These are phyloP conservation scores for Cryphonectria japonica DNA, from an alignment of 2,329 filamentous ascomycete genomes.

Conservation along the genomic window DNA sequence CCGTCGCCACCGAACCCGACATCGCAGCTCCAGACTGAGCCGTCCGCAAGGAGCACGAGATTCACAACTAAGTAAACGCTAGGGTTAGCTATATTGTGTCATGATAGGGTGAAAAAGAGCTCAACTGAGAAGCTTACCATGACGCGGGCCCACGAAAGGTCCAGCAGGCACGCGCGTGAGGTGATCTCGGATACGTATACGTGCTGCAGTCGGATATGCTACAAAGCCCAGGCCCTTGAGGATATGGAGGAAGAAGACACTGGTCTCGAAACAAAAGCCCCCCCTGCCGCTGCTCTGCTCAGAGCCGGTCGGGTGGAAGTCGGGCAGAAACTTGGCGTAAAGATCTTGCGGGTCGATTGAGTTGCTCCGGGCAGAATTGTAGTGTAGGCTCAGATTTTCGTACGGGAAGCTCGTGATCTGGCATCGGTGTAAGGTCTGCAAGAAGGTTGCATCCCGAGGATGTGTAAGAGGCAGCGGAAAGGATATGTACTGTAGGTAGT, in stretches of 20 bases:
- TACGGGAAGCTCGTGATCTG: slow-evolving; percentile 58
- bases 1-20: slow-evolving; percentile 68
- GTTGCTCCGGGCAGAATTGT: slow-evolving; percentile 45
- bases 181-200: slow-evolving; percentile 46
- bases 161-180: slow-evolving; percentile 42
- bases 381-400: slow-evolving; percentile 61
- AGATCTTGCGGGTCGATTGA: slow-evolving; percentile 50
- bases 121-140: slow-evolving; percentile 37
- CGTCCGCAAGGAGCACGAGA: slow-evolving; percentile 57
- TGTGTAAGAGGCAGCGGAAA: slow-evolving; percentile 25
- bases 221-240: slow-evolving; percentile 35
- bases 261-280: slow-evolving; percentile 65
- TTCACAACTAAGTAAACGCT: slow-evolving; percentile 57
- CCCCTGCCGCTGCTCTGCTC: slow-evolving; percentile 45
- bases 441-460: slow-evolving; percentile 39
- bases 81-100: neutral
- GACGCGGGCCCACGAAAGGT: slow-evolving; percentile 48
- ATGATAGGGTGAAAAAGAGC: neutral
- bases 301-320: slow-evolving; percentile 22
- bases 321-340: slow-evolving; percentile 53
- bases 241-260: slow-evolving; percentile 51
- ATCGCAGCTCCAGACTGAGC: slow-evolving; percentile 58
- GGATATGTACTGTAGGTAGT: slow-evolving; percentile 24
- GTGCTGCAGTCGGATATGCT: slow-evolving; percentile 51
- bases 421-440: slow-evolving; percentile 46